Base-by-base conservation (phyloP, 768 basidiomycete genomes). In the Hebeloma cylindrosporum region DNA sequence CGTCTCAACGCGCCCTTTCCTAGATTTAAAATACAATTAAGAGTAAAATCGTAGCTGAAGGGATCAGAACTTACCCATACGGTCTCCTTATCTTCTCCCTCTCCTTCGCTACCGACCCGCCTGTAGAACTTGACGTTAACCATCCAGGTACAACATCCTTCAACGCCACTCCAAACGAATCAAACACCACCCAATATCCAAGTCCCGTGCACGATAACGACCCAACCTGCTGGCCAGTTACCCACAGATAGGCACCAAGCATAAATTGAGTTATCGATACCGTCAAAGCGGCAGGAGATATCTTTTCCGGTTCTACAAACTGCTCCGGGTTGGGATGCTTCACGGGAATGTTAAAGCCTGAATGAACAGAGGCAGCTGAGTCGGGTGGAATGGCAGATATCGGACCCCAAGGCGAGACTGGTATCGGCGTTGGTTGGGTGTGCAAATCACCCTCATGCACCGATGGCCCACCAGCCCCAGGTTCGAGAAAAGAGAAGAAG, bases 141-240 rank as follows among this genome's bases (percentile, higher is more conserved):
- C 74, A 78, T 5, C 63, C 62, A 16, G 75, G 71, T 18, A 79
- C 46, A 3, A 80, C 63, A 7, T 67, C 66, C 30, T 65, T 72
- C 17, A 85, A 62, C 14, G 62, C 81, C 4, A 95, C 77, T 0
- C 94, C 94, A 50, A 93, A 72, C 3, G 93, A 79, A 61, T 98
- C 95, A 59, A 97, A 99, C 1, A 97, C 93, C 17, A 95, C 82
- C 83, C 95, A 88, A 60, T 99, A 99, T 0, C 95, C 96, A 13
- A 99, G 64, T 0, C 93, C 96, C 1, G 95, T 95, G 43, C 86
- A 83, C 6, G 86, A 76, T 21, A 98, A 68, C 36, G 91, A 93
- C 13, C 93, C 93, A 16, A 82, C 79, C 48, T 85, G 82, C 64
- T 99, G 96, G 1, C 93, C 94, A 17, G 74, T 74, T 0, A 93